phyloP scores from a whole-genome alignment of 495 filamentous ascomycete genomes.

The Aspergillus nanangensis region DNA sequence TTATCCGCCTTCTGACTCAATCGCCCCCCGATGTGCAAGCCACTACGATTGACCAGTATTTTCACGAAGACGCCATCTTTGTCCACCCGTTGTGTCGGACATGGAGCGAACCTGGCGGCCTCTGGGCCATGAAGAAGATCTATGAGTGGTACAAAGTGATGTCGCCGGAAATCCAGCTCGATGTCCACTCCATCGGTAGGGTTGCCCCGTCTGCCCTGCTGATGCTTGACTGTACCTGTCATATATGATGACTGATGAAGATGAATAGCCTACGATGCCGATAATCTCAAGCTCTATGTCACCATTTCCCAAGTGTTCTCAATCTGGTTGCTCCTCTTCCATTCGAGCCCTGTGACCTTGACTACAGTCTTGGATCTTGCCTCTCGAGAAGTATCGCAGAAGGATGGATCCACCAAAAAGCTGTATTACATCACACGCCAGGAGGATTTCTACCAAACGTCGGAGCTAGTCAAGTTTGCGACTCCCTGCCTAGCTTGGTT shows the following conservation, averaged over 20 bases:
- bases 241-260: no score
- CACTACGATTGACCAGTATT: neutral
- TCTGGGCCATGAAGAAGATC: neutral
- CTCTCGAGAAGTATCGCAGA: conserved; percentile 17
- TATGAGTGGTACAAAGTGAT: neutral
- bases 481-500: conserved; percentile 37
- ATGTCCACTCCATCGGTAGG: neutral
- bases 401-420: conserved; percentile 11
- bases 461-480: conserved; percentile 70
- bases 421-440: conserved; percentile 69
- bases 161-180: neutral
- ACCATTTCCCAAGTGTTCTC: conserved; percentile 67
- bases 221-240: no score
- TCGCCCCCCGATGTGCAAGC: no score
- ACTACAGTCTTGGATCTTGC: conserved; percentile 64
- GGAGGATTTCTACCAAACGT: conserved; percentile 77
- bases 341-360: conserved; percentile 60
- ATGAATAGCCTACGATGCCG: conserved; percentile 67
- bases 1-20: no score
- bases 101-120: neutral
- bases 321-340: conserved; percentile 71
- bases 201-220: no score
- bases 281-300: conserved; percentile 62
- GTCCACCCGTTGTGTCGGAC: neutral
- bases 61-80: neutral